phyloP scores from a whole-genome alignment of 768 basidiomycete genomes.

The Xerocomellus intermedius region DNA sequence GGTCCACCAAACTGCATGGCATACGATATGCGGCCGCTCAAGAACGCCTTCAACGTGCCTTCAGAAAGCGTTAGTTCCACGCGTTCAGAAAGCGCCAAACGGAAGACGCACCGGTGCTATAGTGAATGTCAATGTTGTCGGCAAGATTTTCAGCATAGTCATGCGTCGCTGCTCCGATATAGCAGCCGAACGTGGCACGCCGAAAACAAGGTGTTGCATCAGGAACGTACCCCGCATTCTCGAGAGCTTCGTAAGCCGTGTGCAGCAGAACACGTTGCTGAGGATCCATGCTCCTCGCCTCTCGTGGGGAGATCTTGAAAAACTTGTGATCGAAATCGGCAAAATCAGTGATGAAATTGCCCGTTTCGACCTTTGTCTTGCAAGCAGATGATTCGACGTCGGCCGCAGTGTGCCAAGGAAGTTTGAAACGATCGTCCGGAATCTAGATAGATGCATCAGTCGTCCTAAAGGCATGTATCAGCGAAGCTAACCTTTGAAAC shows the following conservation, averaged over 20 bases:
- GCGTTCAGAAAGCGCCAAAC: not conserved
- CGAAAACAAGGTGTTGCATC: constrained; percentile 49
- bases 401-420: constrained; percentile 36
- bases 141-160: constrained; percentile 69
- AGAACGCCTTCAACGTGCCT: constrained; percentile 66
- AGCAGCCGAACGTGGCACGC: constrained; percentile 60
- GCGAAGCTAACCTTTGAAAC: constrained; percentile 47
- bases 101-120: constrained; percentile 54
- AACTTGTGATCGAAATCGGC: constrained; percentile 68
- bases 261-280: constrained; percentile 71
- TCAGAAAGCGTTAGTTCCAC: not conserved
- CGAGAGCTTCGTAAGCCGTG: constrained; percentile 64
- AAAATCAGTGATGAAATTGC: constrained; percentile 60
- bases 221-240: constrained; percentile 69
- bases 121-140: constrained; percentile 65
- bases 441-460: constrained; percentile 42
- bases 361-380: constrained; percentile 50
- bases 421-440: constrained; percentile 55
- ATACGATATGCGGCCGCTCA: constrained; percentile 71
- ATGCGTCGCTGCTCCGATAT: constrained; percentile 65
- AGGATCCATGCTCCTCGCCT: constrained; percentile 75
- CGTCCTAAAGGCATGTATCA: not conserved
- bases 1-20: constrained; percentile 68
- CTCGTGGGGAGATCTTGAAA: constrained; percentile 72
- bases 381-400: constrained; percentile 34